Conservation (phyloP, 805 yeast species). For the Ogataea nitratoaversa region DNA sequence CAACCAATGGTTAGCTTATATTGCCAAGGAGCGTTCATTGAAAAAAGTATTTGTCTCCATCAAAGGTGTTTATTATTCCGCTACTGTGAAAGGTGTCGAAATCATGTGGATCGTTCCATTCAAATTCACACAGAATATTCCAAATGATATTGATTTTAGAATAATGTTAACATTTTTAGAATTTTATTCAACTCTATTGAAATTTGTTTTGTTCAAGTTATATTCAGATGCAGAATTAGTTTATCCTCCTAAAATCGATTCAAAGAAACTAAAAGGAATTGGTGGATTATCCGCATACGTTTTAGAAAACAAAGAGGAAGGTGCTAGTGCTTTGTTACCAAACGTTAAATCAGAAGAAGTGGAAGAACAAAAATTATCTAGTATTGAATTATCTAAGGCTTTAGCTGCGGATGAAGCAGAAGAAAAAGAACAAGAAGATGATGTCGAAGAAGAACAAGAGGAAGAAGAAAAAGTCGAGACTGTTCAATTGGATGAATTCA, state of each 20-base stretch:
- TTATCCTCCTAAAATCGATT: conserved; percentile 86
- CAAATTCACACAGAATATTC: conserved; percentile 94
- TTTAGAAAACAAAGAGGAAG: conserved; percentile 49
- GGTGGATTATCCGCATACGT: conserved; percentile 88
- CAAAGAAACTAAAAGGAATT: conserved; percentile 68
- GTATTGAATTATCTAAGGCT: conserved; percentile 44
- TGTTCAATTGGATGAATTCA: conserved; percentile 66
- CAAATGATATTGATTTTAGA: conserved; percentile 90
- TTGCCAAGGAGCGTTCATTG: conserved; percentile 77
- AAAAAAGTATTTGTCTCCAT: conserved; percentile 92
- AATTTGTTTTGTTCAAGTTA: conserved; percentile 79
- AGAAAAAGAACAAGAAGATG: conserved; percentile 36
- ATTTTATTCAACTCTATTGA: conserved; percentile 87
- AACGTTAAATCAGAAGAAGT: conserved; percentile 17
- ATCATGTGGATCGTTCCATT: conserved; percentile 95
- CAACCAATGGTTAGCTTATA: conserved; percentile 93
- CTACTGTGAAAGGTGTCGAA: conserved; percentile 84
- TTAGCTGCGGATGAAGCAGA: conserved; percentile 49
- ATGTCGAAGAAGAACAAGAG: conserved; percentile 33
- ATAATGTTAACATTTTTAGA: conserved; percentile 96
- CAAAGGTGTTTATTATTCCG: conserved; percentile 96
- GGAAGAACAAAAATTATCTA: conserved; percentile 38
- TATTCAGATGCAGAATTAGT: conserved; percentile 82
- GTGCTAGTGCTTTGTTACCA: conserved; percentile 35
- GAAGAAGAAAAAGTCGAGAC: conserved; percentile 39